Evolutionary conservation across 192 early-diverging fungal species (phyloP).

Genomic region (Gorgonomyces haynaldii): DNA sequence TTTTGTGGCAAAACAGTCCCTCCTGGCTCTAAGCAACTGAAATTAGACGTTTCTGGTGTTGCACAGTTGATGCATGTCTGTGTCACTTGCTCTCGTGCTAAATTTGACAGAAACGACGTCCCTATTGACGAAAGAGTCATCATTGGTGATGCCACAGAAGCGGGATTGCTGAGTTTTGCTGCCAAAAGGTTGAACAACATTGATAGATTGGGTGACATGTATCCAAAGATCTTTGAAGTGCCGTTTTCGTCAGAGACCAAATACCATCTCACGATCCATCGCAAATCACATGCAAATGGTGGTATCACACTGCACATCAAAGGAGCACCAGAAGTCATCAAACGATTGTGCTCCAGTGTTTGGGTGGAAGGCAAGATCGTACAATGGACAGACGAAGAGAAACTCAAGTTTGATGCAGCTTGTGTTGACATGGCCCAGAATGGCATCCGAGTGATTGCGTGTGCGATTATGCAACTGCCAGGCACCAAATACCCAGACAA

Average conservation of each 20-base stretch:
- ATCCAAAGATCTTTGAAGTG: constrained; percentile 86
- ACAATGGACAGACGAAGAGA: constrained; percentile 50
- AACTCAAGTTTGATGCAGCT: constrained; percentile 1
- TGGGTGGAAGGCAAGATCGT: constrained; percentile 32
- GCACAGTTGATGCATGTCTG: constrained; percentile 66
- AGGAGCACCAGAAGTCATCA: constrained; percentile 88
- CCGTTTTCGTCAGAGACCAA: constrained; percentile 92
- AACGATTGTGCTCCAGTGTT: constrained; percentile 66
- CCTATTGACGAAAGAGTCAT: constrained; percentile 16
- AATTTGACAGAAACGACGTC: constrained; percentile 22
- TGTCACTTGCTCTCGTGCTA: constrained; percentile 49
- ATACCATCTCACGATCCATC: constrained; percentile 78
- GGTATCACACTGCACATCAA: constrained; percentile 66
- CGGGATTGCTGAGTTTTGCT: constrained; percentile 64
- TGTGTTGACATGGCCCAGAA: constrained; percentile 51
- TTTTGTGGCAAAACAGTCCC: constrained; percentile 1
- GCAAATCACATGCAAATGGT: constrained; percentile 55
- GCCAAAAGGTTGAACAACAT: constrained; percentile 56
- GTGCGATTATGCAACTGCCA: constrained; percentile 66
- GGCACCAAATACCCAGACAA: constrained; percentile 61
- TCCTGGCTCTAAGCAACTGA: constrained; percentile 16
- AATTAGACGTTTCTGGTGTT: constrained; percentile 34
- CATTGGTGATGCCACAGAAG: constrained; percentile 79
- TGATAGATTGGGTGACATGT: constrained; percentile 40
- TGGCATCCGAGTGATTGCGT: constrained; percentile 83